Evolutionary conservation across 495 filamentous ascomycete species (phyloP).

Genomic region (Aspergillus sclerotiicarbonarius): DNA sequence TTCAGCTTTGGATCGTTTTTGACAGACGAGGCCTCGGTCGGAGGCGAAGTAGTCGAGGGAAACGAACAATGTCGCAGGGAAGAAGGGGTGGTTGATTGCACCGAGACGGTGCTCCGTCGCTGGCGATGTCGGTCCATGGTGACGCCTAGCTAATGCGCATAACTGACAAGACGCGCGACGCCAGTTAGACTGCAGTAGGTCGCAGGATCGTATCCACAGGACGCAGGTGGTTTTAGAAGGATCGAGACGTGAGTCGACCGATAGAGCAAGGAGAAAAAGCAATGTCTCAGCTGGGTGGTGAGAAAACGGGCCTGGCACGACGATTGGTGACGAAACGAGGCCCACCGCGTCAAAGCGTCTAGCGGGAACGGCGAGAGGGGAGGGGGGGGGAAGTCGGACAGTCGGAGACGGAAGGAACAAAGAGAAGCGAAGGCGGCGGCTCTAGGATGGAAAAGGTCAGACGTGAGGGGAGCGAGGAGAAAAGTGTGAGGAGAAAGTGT

Average conservation of each 20-base stretch:
- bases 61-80: constrained; percentile 28
- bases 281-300: constrained; percentile 17
- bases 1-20: constrained; percentile 21
- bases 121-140: constrained; percentile 33
- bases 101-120: constrained; percentile 28
- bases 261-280: constrained; percentile 20
- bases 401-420: constrained; percentile 8
- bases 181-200: constrained; percentile 21
- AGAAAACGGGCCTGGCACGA: constrained; percentile 14
- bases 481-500: constrained; percentile 27
- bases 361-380: constrained; percentile 10
- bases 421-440: not conserved
- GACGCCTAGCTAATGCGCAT: constrained; percentile 25
- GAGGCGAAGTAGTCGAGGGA: constrained; percentile 24
- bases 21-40: constrained; percentile 20
- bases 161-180: constrained; percentile 31
- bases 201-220: constrained; percentile 16
- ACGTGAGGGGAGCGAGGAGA: constrained; percentile 20
- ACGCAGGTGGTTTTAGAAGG: constrained; percentile 11
- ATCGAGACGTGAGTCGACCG: constrained; percentile 14
- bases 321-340: constrained; percentile 15
- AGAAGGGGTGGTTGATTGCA: constrained; percentile 24
- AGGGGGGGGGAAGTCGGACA: constrained; percentile 3
- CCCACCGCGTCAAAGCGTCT: constrained; percentile 12
- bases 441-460: not conserved